These are phyloP conservation scores for Dactylellina haptotyla DNA, from an alignment of 2,329 filamentous ascomycete species.

Conservation along the genomic window DNA sequence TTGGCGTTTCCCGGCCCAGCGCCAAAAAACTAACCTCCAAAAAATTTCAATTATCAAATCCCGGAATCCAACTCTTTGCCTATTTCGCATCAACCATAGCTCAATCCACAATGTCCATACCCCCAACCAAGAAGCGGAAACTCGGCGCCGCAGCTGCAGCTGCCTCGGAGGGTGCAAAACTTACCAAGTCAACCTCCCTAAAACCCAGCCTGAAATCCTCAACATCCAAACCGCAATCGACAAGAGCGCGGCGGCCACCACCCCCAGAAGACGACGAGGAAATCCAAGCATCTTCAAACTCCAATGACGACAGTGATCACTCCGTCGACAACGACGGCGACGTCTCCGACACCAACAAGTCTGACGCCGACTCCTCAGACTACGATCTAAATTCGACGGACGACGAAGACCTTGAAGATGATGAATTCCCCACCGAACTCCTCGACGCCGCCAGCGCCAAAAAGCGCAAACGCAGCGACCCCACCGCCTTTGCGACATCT, in stretches of 20 bases:
- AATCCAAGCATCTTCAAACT: not conserved
- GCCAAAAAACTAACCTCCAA: not conserved
- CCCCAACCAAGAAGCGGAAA: constrained; percentile 50
- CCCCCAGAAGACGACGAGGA: constrained; percentile 9
- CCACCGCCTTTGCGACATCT: constrained; percentile 87
- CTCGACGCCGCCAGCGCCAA: constrained; percentile 59
- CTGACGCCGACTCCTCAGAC: constrained; percentile 56
- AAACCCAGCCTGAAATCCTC: constrained; percentile 38
- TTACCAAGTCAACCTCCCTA: constrained; percentile 31
- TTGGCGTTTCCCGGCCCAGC: not conserved
- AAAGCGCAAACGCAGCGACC: constrained; percentile 84
- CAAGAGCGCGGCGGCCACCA: not conserved
- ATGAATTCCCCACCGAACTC: constrained; percentile 59
- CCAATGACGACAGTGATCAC: constrained; percentile 23
- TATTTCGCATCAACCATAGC: not conserved
- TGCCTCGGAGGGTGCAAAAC: constrained; percentile 29
- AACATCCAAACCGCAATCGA: constrained; percentile 16
- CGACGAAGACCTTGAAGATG: constrained; percentile 63
- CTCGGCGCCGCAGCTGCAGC: constrained; percentile 19
- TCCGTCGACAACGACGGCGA: constrained; percentile 57
- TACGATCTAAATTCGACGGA: constrained; percentile 59
- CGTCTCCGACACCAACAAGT: constrained; percentile 62
- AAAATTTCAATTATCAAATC: constrained; percentile 9
- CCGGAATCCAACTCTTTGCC: constrained; percentile 9
- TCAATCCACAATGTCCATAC: constrained; percentile 37